Percentiles rank a stretch among this genome's conserved stretches.
Evolutionary conservation across 2,329 filamentous ascomycete genomes (phyloP).

Genomic region (Aspergillus pseudoglaucus): DNA sequence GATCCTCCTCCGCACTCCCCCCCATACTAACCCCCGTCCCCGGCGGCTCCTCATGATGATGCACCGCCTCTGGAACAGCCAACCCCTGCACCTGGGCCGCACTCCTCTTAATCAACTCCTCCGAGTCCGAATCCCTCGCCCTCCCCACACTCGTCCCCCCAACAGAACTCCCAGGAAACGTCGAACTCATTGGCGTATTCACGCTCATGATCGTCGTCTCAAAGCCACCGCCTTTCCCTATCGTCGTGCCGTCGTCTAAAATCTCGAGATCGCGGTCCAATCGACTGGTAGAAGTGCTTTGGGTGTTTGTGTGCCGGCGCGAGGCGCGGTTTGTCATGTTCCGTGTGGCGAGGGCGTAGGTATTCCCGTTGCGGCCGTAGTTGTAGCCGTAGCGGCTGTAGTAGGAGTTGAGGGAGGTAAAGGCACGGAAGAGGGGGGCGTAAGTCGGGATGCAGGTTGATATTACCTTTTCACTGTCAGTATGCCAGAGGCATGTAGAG

Average conservation of each 20-base stretch:
- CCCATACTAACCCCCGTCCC: neutral
- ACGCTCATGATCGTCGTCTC: constrained; percentile 4
- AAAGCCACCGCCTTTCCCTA: neutral
- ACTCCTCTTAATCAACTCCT: neutral
- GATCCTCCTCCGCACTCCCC: neutral
- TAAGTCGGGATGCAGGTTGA: constrained; percentile 40
- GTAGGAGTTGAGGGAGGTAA: constrained; percentile 12
- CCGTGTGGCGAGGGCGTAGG: constrained; percentile 1
- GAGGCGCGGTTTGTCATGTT: neutral
- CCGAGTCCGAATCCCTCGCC: neutral
- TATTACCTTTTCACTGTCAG: constrained; percentile 21
- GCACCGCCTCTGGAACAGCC: neutral
- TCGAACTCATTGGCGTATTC: neutral
- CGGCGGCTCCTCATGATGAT: neutral
- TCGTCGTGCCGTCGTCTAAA: neutral
- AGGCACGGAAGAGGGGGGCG: constrained; percentile 33
- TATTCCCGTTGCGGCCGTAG: neutral
- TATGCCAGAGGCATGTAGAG: neutral
- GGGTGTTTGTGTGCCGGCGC: neutral
- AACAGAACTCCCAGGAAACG: neutral
- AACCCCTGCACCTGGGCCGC: constrained; percentile 5
- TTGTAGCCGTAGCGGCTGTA: constrained; percentile 4
- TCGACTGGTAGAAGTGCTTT: neutral
- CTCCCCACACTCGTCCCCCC: neutral
- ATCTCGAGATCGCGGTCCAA: neutral